Percentiles rank a stretch among this genome's conserved stretches.
Conservation (phyloP, 2,329 filamentous ascomycete species). For the Didymella arachidicola region DNA sequence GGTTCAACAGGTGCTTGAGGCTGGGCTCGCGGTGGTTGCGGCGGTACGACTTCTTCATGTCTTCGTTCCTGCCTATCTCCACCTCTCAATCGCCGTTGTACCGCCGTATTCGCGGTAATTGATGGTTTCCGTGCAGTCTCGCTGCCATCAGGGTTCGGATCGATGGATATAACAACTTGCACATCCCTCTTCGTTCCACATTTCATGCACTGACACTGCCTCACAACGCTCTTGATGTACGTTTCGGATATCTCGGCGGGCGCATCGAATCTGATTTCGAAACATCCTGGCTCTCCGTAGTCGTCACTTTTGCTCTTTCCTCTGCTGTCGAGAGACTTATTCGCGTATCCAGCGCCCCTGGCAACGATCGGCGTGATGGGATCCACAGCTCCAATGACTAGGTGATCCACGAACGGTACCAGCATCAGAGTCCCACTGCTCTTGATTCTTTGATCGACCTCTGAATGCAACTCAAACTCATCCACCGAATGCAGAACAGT, state of each 20-base stretch:
- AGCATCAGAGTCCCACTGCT: constrained; percentile 45
- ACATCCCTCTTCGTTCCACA: constrained; percentile 48
- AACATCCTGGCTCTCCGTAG: constrained; percentile 42
- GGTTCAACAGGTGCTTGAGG: constrained; percentile 17
- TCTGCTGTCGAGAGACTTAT: constrained; percentile 28
- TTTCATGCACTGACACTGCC: constrained; percentile 48
- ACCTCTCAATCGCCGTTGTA: constrained; percentile 16
- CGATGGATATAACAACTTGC: constrained; percentile 44
- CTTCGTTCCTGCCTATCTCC: constrained; percentile 4
- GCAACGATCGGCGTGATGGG: constrained; percentile 47
- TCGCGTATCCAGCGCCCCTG: constrained; percentile 42
- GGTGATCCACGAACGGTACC: constrained; percentile 46
- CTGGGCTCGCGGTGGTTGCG: constrained; percentile 29
- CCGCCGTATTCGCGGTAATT: constrained; percentile 26
- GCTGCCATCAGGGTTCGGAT: constrained; percentile 37
- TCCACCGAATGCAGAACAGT: constrained; percentile 40
- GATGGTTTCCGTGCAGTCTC: constrained; percentile 19
- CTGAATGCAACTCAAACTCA: constrained; percentile 41
- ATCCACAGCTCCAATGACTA: constrained; percentile 44
- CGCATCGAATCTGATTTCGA: constrained; percentile 48
- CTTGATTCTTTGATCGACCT: constrained; percentile 44
- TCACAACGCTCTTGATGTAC: constrained; percentile 40
- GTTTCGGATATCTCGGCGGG: constrained; percentile 41
- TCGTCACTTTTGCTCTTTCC: constrained; percentile 20
- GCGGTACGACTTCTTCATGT: constrained; percentile 27